Percentiles rank a stretch among this genome's conserved stretches.
Evolutionary conservation across 495 filamentous ascomycete genomes (phyloP).

Genomic region (Hypoxylon fragiforme): DNA sequence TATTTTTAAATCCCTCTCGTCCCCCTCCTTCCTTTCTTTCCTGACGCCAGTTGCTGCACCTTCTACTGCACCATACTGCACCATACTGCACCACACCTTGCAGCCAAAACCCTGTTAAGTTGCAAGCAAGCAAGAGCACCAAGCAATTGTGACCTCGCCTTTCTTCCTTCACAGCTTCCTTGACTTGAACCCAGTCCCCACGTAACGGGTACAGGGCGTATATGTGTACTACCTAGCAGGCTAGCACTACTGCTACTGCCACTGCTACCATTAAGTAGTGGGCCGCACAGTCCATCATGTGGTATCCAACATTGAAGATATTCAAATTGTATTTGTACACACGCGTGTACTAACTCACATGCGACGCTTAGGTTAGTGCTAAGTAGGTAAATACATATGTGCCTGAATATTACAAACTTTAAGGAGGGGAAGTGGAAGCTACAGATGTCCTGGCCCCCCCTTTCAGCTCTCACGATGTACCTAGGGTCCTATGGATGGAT

Average conservation of each 20-base stretch:
- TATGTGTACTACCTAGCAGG: constrained; percentile 1
- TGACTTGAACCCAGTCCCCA: constrained; percentile 13
- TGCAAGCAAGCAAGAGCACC: constrained; percentile 20
- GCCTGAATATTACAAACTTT: no score
- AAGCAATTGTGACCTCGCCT: constrained; percentile 12
- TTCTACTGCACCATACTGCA: no score
- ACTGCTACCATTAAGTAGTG: no score
- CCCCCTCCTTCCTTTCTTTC: not conserved
- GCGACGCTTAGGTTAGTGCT: no score
- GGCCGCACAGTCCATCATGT: constrained; percentile 3
- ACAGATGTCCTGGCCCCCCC: no score
- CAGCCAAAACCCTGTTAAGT: constrained; percentile 16
- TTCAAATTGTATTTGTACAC: no score
- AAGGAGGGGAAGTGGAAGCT: no score
- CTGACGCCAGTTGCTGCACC: constrained; percentile 20
- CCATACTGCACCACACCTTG: constrained; percentile 2
- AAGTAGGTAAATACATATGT: no score
- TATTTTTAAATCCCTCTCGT: not conserved
- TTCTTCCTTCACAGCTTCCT: constrained; percentile 3
- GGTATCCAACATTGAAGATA: no score
- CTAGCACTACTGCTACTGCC: not conserved
- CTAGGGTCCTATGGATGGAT: no score
- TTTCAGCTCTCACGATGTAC: no score
- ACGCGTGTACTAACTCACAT: no score
- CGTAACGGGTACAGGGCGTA: constrained; percentile 7